Evolutionary conservation across 805 yeast genomes (phyloP).

Genomic region (Cyberlindnera euphorbiiphila): DNA sequence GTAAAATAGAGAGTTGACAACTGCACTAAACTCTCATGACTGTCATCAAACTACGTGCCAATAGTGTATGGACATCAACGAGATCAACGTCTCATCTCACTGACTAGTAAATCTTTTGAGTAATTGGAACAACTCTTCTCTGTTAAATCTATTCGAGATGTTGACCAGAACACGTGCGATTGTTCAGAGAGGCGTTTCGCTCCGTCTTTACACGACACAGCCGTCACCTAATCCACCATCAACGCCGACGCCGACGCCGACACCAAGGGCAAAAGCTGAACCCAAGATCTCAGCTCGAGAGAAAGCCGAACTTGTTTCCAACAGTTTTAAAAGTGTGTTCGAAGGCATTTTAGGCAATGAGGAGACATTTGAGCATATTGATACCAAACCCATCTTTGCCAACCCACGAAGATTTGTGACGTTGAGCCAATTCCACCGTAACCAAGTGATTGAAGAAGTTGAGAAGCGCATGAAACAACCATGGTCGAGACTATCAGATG

Average conservation of each 20-base stretch:
- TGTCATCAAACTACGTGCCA: no score
- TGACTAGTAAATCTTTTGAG: no score
- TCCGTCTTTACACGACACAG: background rate
- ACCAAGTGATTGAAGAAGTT: conserved; percentile 52
- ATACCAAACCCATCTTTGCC: conserved; percentile 39
- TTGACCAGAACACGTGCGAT: background rate
- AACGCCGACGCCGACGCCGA: conserved; percentile 8
- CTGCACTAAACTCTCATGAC: no score
- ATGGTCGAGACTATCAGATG: conserved; percentile 50
- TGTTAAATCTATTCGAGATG: no score
- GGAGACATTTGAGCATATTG: conserved; percentile 46
- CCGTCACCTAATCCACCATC: conserved; percentile 1
- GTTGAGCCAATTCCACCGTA: conserved; percentile 44
- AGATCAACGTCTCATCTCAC: no score
- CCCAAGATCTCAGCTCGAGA: conserved; percentile 20
- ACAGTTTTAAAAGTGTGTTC: conserved; percentile 27
- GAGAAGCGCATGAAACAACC: conserved; percentile 43
- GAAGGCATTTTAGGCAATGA: conserved; percentile 30
- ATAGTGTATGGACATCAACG: no score
- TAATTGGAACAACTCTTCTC: no score
- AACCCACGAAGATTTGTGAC: conserved; percentile 34
- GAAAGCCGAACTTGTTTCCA: conserved; percentile 24
- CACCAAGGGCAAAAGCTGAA: no score
- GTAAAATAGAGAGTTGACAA: no score
- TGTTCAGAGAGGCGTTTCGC: background rate